phyloP scores from a whole-genome alignment of 768 basidiomycete genomes.

The Boletus sp. region DNA sequence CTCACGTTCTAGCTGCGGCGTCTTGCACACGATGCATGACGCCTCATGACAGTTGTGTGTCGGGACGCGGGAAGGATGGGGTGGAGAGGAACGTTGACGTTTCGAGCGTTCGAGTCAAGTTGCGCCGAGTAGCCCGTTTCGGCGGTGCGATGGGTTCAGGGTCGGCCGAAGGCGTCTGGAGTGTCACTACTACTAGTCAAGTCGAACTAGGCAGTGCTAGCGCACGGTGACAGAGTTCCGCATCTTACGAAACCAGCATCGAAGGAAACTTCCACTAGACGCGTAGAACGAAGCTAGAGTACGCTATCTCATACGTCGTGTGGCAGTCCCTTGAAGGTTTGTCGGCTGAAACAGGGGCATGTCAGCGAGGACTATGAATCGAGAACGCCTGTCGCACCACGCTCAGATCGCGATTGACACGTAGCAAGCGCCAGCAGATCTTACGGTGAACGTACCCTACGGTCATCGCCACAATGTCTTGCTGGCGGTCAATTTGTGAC shows the following conservation, averaged over 20 bases:
- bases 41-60: slow-evolving; percentile 2
- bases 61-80: too few species aligned
- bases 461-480: slow-evolving; percentile 2
- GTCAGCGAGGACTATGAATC: not conserved
- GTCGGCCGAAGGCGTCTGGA: too few species aligned
- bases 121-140: not conserved
- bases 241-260: slow-evolving; percentile 8
- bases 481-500: not conserved
- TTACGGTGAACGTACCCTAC: not conserved
- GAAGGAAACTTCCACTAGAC: not conserved
- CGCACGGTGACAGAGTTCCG: not conserved
- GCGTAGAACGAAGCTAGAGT: slow-evolving; percentile 1
- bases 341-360: slow-evolving; percentile 17
- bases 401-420: slow-evolving; percentile 5
- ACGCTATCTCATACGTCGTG: not conserved
- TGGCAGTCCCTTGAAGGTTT: not conserved
- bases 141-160: not conserved
- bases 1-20: not conserved
- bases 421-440: not conserved
- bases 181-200: too few species aligned
- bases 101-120: too few species aligned
- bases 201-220: slow-evolving; percentile 8
- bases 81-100: too few species aligned
- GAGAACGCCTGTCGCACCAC: not conserved
- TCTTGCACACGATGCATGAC: slow-evolving; percentile 5